These are phyloP conservation scores for Phaeotremella skinneri DNA, from an alignment of 768 basidiomycete genomes.

Conservation along the genomic window DNA sequence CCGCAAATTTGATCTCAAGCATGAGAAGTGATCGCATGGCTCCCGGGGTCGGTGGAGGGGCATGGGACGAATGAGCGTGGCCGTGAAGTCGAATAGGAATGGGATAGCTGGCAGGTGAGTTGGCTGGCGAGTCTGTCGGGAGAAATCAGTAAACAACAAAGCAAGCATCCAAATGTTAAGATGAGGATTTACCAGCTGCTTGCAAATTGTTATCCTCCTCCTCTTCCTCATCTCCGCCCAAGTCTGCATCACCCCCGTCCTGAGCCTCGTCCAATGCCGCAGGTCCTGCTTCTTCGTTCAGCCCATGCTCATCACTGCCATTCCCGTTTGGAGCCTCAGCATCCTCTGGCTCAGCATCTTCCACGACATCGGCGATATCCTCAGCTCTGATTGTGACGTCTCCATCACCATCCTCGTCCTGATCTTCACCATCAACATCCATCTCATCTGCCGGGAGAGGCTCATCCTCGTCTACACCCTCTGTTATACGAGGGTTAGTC, in stretches of 20 bases:
- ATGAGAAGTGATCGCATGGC: conserved; percentile 81
- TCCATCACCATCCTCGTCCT: neutral
- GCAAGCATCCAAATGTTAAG: neutral
- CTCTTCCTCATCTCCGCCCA: neutral
- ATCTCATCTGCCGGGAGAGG: conserved; percentile 3
- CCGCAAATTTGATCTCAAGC: conserved; percentile 90
- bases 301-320: neutral
- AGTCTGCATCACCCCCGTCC: conserved; percentile 7
- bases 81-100: conserved; percentile 61
- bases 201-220: neutral
- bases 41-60: conserved; percentile 56
- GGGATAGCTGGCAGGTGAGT: conserved; percentile 50
- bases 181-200: conserved; percentile 10
- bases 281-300: conserved; percentile 6
- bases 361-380: conserved; percentile 2
- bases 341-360: conserved; percentile 5
- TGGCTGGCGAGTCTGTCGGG: neutral
- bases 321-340: neutral
- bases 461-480: conserved; percentile 3
- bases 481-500: neutral
- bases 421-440: conserved; percentile 8
- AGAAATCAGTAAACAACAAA: neutral
- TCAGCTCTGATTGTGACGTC: neutral
- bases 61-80: conserved; percentile 23
- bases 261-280: conserved; percentile 10